Evolutionary conservation across 164 flowering plant species (phyloP).

Genomic region (Annona squamosa): DNA sequence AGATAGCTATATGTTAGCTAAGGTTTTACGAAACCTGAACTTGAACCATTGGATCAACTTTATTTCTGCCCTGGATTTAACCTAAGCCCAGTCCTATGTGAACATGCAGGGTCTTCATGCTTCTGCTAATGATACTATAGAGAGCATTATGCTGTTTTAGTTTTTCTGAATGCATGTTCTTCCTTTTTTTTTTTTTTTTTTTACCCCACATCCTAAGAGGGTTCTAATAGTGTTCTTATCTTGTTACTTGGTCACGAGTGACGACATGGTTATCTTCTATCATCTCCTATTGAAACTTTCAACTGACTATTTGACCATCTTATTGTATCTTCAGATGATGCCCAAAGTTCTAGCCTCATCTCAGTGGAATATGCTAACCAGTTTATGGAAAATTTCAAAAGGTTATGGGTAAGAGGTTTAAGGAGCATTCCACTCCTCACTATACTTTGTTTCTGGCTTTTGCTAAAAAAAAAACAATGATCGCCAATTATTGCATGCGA

Average conservation of each 20-base stretch:
- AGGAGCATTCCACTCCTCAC: neutral
- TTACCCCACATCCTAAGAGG: neutral
- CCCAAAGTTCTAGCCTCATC: slow-evolving; percentile 24
- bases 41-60: too few species aligned
- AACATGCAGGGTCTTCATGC: too few species aligned
- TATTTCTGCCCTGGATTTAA: too few species aligned
- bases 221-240: neutral
- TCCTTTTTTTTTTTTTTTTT: too few species aligned
- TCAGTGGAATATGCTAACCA: slow-evolving; percentile 45
- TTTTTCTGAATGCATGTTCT: neutral
- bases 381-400: slow-evolving; percentile 43
- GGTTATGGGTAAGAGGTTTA: slow-evolving; percentile 59
- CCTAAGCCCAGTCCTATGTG: too few species aligned
- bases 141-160: too few species aligned
- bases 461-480: too few species aligned
- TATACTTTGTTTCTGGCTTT: too few species aligned
- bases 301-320: slow-evolving; percentile 2
- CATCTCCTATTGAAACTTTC: neutral
- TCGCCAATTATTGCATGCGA: too few species aligned
- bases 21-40: too few species aligned
- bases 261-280: neutral
- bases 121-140: too few species aligned
- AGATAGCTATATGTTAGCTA: too few species aligned
- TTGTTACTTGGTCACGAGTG: neutral
- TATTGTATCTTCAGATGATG: slow-evolving; percentile 18